Percentiles rank a stretch among this genome's conserved stretches.
These are phyloP conservation scores for Calonectria naviculata DNA, from an alignment of 2,329 filamentous ascomycete genomes.

Conservation along the genomic window DNA sequence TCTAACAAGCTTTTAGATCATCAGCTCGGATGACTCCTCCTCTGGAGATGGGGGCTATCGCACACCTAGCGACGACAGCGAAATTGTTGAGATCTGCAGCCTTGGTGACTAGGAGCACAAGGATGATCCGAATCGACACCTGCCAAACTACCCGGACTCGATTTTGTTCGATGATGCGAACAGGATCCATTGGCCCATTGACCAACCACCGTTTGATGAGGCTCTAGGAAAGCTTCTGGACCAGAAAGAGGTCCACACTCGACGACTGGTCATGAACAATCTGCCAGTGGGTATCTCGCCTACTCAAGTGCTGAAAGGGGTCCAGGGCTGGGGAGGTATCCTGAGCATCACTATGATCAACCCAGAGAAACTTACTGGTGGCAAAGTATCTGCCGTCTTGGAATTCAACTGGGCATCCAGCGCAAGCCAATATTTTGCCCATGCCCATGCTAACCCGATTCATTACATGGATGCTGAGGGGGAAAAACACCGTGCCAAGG, in stretches of 20 bases:
- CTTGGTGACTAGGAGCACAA: not conserved
- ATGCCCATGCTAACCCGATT: not conserved
- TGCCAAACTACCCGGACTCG: not conserved
- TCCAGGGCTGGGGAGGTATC: constrained; percentile 28
- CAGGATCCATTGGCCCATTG: not conserved
- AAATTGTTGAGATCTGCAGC: not conserved
- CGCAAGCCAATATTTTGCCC: not conserved
- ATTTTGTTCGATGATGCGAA: not conserved
- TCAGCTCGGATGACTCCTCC: no score
- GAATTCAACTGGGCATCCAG: constrained; percentile 30
- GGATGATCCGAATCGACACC: no score
- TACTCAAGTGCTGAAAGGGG: constrained; percentile 32
- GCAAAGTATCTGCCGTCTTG: not conserved
- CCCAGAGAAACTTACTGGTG: not conserved
- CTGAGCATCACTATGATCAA: constrained; percentile 15
- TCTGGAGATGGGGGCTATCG: not conserved
- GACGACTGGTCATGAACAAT: constrained; percentile 37
- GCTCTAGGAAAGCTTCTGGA: not conserved
- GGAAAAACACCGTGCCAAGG: not conserved
- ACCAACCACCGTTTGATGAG: constrained; percentile 2
- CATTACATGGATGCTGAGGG: constrained; percentile 12
- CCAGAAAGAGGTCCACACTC: constrained; percentile 5
- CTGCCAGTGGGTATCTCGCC: constrained; percentile 24
- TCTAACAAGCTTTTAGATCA: not conserved
- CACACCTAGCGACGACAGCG: not conserved